phyloP scores from a whole-genome alignment of 148 eudicot species.

The Vaccinium corymbosum region DNA sequence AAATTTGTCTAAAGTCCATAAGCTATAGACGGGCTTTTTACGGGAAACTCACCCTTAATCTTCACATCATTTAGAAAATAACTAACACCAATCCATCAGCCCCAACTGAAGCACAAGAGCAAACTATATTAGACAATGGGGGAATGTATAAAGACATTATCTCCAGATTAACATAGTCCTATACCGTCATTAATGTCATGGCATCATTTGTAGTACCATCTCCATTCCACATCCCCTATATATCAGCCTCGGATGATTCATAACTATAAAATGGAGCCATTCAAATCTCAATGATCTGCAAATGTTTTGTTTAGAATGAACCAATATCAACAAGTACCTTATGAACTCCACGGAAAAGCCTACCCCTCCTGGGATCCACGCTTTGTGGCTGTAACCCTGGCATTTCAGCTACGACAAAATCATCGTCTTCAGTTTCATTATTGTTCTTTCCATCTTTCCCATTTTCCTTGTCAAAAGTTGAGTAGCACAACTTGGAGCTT shows the following conservation, averaged over 20 bases:
- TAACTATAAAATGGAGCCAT: neutral
- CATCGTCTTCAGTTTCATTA: conserved; percentile 31
- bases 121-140: neutral
- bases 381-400: conserved; percentile 49
- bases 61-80: neutral
- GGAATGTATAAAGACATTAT: neutral
- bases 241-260: neutral
- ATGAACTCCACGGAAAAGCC: conserved; percentile 91
- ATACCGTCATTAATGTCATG: neutral
- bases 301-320: neutral
- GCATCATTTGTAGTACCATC: neutral
- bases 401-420: conserved; percentile 42
- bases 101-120: neutral
- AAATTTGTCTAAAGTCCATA: too few relatives aligned
- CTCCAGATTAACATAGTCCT: neutral
- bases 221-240: neutral
- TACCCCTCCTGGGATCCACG: conserved; percentile 82
- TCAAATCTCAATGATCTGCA: neutral
- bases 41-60: neutral
- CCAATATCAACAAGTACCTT: conserved; percentile 46
- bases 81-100: neutral
- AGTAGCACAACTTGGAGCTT: conserved; percentile 44
- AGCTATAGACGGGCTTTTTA: too few relatives aligned
- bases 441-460: conserved; percentile 27
- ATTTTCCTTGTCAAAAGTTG: conserved; percentile 42